Evolutionary conservation across 2,329 filamentous ascomycete genomes (phyloP), one percentile per base, ranked within the genome.

Genomic region (Lachnellula willkommii): DNA sequence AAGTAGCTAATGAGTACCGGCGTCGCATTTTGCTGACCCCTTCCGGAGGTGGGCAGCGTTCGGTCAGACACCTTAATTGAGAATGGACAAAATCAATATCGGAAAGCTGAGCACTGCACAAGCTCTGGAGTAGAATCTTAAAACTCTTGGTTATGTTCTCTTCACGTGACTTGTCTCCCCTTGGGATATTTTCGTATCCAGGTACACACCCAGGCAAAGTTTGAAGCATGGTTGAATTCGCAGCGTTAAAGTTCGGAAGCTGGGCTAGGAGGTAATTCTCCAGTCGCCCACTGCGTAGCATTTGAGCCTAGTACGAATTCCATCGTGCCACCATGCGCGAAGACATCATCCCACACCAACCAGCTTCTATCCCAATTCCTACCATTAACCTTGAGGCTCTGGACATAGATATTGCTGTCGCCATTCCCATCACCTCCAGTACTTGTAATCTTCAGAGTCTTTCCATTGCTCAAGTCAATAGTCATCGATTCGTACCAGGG

Each of bases 301-400:
- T 75, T 69, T 1, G 67, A 48, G 0, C 85, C 85, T n/a, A 89
- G 72, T 17, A 81, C 77, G 66, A 87, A 87, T 42, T 88, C 81
- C 61, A 89, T 68, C 1, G 73, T 82, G 0, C 84, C 85, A 8
- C 84, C 84, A 3, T 79, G 66, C 2, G 77, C 79, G 68, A 89
- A 89, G 24, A 90, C 70, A 61, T 88, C 84, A 15, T 80, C 71
- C 82, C 83, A 89, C 20, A 75, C 76, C 12, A 89, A 69, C 86
- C 86, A 90, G 42, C 77, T 75, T 73, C 81, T 81, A 53, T 77
- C 71, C 84, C 86, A 90, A 0, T 57, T 35, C 66, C 78, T 54
- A 0, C 85, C 85, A 65, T 90, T 89, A 46, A 90, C 78, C 62
- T 74, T 79, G 56, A 89, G 72, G 24, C 78, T 80, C 72, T 89